Conservation (phyloP, 148 eudicot species). For the Euryodendron excelsum region DNA sequence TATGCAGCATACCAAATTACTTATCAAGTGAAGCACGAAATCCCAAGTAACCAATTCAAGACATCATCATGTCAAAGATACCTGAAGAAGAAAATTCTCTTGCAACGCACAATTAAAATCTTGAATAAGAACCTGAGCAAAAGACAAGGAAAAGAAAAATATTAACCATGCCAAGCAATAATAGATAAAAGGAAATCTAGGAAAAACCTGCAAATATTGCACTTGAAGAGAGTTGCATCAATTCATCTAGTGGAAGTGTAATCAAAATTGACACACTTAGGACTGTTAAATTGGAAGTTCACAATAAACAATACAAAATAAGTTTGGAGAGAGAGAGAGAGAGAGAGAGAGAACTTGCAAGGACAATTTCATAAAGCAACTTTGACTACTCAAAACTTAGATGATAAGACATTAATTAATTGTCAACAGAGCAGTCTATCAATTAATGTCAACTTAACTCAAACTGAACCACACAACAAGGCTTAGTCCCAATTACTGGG, state of each 20-base stretch:
- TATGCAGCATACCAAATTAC: slow-evolving; percentile 1
- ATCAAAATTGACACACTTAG: background rate
- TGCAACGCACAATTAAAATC: slow-evolving; percentile 98
- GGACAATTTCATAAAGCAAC: background rate
- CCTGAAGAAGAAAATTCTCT: slow-evolving; percentile 97
- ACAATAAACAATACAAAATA: no score
- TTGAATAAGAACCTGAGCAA: slow-evolving; percentile 69
- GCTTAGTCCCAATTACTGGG: no score
- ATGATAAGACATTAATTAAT: background rate
- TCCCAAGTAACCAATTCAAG: background rate
- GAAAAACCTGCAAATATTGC: background rate
- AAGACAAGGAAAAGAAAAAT: slow-evolving; percentile 17
- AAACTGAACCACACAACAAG: no score
- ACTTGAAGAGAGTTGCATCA: background rate
- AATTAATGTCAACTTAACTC: no score
- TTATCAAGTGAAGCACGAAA: slow-evolving; percentile 6
- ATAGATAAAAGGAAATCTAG: background rate
- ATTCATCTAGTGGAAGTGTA: background rate
- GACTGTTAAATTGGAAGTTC: background rate
- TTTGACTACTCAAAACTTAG: background rate
- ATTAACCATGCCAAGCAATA: background rate
- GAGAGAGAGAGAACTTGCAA: no score
- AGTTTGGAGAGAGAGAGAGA: no score
- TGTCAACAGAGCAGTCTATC: background rate
- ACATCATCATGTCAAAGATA: slow-evolving; percentile 16